Base-by-base conservation (phyloP, 2,329 filamentous ascomycete species). In the Beauveria bassiana region DNA sequence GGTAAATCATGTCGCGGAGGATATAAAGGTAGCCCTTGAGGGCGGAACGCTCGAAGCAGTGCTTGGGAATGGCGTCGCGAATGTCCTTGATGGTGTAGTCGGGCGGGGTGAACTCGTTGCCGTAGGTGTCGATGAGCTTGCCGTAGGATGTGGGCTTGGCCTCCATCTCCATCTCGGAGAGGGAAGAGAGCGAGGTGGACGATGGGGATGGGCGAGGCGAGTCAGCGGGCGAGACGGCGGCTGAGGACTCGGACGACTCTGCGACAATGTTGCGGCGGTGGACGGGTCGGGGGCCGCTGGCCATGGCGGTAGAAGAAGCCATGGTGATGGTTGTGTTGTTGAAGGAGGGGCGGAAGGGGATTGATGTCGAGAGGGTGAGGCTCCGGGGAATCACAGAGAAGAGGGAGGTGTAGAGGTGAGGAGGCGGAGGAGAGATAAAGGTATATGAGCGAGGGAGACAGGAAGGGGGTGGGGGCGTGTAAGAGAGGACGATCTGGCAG, bases 11-110 rank as follows among this genome's bases (percentile, higher is more conserved):
- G 76, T 99, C 95, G 65, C 93, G 87, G 71, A 86, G 83, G 69
- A 98, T 93, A 77, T 98, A 98, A 71, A 74, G 78, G 72, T 97
- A 81, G 67, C 93, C 89, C 66, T 79, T 86, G 66, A 85, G 73
- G 64, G 85, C 90, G 52, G 91, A 96, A 64, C 95, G 89, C 80
- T 97, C 83, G 76, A 89, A 98, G 84, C 95, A 99, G 83, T 97
- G 95, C 77, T 93, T 91, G 66, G 95, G 95, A 68, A 99, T 99
- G 74, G 95, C 95, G 78, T 96, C 90, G 71, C 91, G 88, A 73
- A 99, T 93, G 73, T 99, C 86, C 82, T 96, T 96, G 83, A 99
- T 96, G 73, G 92, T 96, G 81, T 89, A 99, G 78, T 98, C 88
- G 68, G 95, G 95, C 62, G 96, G 83, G 75, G 91, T 82, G 80